Conservation (phyloP, 768 basidiomycete species). For the Suillus placidus region DNA sequence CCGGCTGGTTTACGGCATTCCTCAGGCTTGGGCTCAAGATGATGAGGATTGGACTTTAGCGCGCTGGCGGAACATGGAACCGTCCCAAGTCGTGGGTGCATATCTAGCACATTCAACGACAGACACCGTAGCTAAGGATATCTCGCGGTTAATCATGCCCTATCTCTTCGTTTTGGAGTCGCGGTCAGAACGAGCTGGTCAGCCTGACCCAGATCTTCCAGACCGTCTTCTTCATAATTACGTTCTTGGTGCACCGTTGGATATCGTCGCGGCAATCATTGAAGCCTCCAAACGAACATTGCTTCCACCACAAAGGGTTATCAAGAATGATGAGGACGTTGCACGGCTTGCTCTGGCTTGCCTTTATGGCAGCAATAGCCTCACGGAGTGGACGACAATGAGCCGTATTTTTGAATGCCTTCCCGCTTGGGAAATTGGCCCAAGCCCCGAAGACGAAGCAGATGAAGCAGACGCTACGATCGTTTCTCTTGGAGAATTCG, state of each 20-base stretch:
- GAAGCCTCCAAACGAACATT: constrained; percentile 92
- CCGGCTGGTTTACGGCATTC: constrained; percentile 83
- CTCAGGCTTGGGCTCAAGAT: constrained; percentile 41
- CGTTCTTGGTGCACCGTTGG: constrained; percentile 66
- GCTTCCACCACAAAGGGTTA: constrained; percentile 65
- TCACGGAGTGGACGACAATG: constrained; percentile 82
- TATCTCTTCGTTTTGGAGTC: constrained; percentile 93
- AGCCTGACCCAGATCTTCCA: constrained; percentile 67
- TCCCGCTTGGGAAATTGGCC: constrained; percentile 79
- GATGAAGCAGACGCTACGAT: constrained; percentile 85
- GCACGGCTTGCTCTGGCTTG: constrained; percentile 85
- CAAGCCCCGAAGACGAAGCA: constrained; percentile 60
- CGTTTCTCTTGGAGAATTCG: constrained; percentile 75
- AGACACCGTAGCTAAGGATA: constrained; percentile 63
- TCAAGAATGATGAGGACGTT: constrained; percentile 82
- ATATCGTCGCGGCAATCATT: constrained; percentile 74
- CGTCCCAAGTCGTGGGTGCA: constrained; percentile 65
- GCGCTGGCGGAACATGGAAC: constrained; percentile 71
- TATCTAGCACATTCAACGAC: constrained; percentile 78
- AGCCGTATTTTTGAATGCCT: constrained; percentile 94
- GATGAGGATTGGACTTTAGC: constrained; percentile 75
- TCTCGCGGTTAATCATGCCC: constrained; percentile 81
- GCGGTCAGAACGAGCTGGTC: constrained; percentile 78
- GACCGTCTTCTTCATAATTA: constrained; percentile 71
- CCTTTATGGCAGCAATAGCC: constrained; percentile 78